Conservation (phyloP, 1,284 basidiomycete genomes). For the Sporisorium graminicola region DNA sequence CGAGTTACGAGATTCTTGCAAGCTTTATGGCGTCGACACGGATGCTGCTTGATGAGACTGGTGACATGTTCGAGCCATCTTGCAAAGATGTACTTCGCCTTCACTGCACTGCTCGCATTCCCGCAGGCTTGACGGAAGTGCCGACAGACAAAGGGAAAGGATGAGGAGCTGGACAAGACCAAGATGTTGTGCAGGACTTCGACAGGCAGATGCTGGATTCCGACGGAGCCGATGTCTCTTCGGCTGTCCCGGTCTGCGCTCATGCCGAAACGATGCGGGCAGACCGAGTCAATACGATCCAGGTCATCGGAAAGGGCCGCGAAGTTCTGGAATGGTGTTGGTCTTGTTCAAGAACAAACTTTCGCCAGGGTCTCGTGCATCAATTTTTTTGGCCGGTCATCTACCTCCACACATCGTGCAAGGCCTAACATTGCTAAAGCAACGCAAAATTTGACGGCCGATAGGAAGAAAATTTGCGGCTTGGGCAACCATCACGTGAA, state of each 20-base stretch:
- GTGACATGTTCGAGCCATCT: slow-evolving; percentile 30
- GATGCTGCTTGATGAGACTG: not conserved
- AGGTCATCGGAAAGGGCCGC: not conserved
- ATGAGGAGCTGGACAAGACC: slow-evolving; percentile 20
- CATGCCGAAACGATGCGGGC: slow-evolving; percentile 18
- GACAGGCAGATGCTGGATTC: slow-evolving; percentile 33
- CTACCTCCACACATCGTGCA: slow-evolving; percentile 1
- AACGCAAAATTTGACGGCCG: slow-evolving; percentile 17
- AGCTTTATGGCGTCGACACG: slow-evolving; percentile 18
- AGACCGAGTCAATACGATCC: slow-evolving; percentile 22
- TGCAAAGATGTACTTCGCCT: slow-evolving; percentile 23
- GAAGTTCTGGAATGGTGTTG: slow-evolving; percentile 1
- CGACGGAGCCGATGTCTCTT: not conserved
- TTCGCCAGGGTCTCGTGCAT: slow-evolving; percentile 5
- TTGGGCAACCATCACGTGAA: slow-evolving; percentile 33
- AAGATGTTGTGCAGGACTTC: slow-evolving; percentile 40
- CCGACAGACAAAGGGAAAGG: slow-evolving; percentile 20
- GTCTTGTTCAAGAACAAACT: slow-evolving; percentile 2
- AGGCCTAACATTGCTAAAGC: not conserved
- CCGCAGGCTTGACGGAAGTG: slow-evolving; percentile 24
- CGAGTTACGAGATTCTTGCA: slow-evolving; percentile 12
- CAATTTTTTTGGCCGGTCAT: not conserved
- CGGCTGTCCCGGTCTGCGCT: slow-evolving; percentile 23
- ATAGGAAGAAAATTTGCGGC: slow-evolving; percentile 39
- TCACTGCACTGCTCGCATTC: slow-evolving; percentile 5